Base-by-base conservation (phyloP, 208 protist genomes). In the Naegleria fowleri region DNA sequence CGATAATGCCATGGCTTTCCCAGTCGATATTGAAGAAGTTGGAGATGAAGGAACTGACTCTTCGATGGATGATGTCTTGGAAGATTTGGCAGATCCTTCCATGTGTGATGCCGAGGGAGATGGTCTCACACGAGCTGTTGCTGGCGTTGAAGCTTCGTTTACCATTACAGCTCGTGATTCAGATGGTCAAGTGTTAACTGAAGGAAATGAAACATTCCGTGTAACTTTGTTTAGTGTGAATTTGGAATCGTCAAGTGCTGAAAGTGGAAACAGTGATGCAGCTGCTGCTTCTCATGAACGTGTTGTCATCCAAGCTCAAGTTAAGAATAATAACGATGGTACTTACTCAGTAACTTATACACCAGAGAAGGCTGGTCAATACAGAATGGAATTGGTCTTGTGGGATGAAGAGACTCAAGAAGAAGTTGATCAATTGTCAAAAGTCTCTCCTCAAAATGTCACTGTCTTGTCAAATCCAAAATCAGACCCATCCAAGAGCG, bases 21-120 rank as follows among this genome's bases (percentile, higher is more conserved):
- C 84, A 36, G 16, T 51, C 11, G 36, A 41, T 41, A 36, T 86
- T 86, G 40, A 29, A 29, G 83, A 86, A 33, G 86, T 51, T 67
- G 86, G 25, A 13, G 51, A 67, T 38, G 43, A 88, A 48, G 25
- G 48, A 51, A 36, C 67, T 36, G 67, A 79, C 9, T 29, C 16
- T 36, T 79, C 67, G 3, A 79, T 79, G 19, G 67, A 79, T 79
- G 29, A 29, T 19, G 40, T 40, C 51, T 67, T 67, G 22, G 41
- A 67, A 41, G 86, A 89, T 25, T 89, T 89, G 29, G 86, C 86
- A 40, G 86, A 89, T 67, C 86, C 86, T 22, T 19, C 22, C 7
- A 67, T 41, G 48, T 89, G 86, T 67, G 36, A 48, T 29, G 51
- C 41, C 0, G 51, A 52, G 4, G 86, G 86, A 67, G 86, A 89